phyloP scores from a whole-genome alignment of 371 early-diverging fungal species.

The Zopfochytrium polystomum region DNA sequence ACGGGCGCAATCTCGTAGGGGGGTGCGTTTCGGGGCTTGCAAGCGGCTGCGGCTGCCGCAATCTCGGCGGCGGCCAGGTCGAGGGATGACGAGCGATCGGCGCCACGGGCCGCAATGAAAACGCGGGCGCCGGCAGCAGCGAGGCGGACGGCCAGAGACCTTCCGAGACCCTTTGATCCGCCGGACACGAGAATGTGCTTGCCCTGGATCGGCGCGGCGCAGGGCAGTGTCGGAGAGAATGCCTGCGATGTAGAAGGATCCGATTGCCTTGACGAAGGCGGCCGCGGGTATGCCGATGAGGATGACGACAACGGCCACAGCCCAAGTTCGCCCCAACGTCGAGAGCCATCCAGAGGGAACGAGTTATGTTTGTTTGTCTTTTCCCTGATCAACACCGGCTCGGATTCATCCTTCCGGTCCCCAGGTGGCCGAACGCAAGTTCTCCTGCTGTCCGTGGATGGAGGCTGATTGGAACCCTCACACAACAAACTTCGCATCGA shows the following conservation, averaged over 20 bases:
- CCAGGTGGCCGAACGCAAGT: no score
- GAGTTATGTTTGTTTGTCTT: no score
- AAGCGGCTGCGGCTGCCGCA: neutral
- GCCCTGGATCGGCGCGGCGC: constrained; percentile 3
- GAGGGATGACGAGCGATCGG: constrained; percentile 6
- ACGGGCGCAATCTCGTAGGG: constrained; percentile 15
- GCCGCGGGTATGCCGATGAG: neutral
- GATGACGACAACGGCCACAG: neutral
- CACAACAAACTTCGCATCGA: no score
- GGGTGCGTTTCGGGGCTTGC: neutral
- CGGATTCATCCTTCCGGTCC: no score
- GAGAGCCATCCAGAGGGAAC: no score
- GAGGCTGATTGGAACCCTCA: no score
- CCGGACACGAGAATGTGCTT: constrained; percentile 87
- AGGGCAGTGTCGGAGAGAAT: neutral
- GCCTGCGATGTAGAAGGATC: neutral
- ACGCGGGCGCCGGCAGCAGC: constrained; percentile 71
- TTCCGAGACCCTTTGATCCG: constrained; percentile 91
- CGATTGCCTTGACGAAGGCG: neutral
- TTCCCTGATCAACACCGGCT: no score
- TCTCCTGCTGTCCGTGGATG: no score
- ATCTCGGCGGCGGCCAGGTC: constrained; percentile 15
- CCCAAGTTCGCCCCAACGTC: no score
- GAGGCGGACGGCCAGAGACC: constrained; percentile 71
- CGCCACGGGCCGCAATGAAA: constrained; percentile 1